Evolutionary conservation across 31 red algal species (phyloP).

Genomic region (Asparagopsis taxiformis): DNA sequence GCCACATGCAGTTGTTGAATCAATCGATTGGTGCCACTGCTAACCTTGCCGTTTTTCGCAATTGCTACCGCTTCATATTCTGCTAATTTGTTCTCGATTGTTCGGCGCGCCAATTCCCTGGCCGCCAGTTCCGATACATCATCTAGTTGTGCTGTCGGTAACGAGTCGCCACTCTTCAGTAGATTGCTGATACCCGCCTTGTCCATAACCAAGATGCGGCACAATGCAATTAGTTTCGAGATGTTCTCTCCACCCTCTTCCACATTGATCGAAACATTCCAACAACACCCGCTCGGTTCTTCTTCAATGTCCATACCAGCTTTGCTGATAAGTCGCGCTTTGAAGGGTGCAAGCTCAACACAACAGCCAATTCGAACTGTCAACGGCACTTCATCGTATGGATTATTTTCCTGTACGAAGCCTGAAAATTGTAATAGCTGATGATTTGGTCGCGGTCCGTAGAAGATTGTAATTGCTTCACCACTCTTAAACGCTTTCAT

Average conservation of each 20-base stretch:
- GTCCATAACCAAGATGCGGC: slow-evolving; percentile 15
- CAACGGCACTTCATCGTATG: slow-evolving; percentile 29
- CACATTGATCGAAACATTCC: neutral
- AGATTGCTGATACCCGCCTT: slow-evolving; percentile 10
- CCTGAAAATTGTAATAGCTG: slow-evolving; percentile 56
- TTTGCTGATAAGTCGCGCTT: slow-evolving; percentile 32
- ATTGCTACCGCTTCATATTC: no score
- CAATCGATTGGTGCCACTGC: no score
- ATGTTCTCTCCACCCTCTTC: slow-evolving; percentile 6
- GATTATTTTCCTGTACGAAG: slow-evolving; percentile 45
- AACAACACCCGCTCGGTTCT: neutral
- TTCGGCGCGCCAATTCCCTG: no score
- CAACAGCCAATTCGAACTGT: slow-evolving; percentile 5
- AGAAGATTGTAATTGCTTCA: slow-evolving; percentile 66
- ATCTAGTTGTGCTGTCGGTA: no score
- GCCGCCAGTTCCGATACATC: no score
- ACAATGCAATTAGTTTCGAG: slow-evolving; percentile 9
- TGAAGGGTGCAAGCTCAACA: slow-evolving; percentile 27
- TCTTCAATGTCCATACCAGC: slow-evolving; percentile 15
- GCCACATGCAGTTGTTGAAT: no score
- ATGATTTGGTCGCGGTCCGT: slow-evolving; percentile 48
- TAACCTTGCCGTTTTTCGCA: no score
- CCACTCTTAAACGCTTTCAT: slow-evolving; percentile 43
- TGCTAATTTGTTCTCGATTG: no score
- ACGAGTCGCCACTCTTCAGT: slow-evolving; percentile 11